Evolutionary conservation across 805 yeast species (phyloP).

Genomic region (Nakazawaea ishiwadae): DNA sequence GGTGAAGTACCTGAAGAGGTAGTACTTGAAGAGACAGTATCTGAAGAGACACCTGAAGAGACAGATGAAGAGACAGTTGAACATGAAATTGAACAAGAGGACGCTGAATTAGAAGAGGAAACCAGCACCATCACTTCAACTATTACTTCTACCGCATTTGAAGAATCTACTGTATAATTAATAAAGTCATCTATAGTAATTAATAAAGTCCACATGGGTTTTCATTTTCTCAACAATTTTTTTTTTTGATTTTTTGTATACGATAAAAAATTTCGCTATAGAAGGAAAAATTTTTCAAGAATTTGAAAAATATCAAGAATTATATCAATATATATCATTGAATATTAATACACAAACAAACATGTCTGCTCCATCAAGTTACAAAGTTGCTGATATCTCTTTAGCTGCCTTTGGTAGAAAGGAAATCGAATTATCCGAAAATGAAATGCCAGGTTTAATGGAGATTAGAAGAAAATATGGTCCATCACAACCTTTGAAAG

Average conservation of each 20-base stretch:
- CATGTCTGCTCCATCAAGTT: constrained; percentile 67
- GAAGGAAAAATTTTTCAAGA: too few relatives aligned
- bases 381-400: constrained; percentile 96
- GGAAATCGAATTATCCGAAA: constrained; percentile 97
- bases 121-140: too few relatives aligned
- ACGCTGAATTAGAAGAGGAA: constrained; percentile 1
- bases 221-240: too few relatives aligned
- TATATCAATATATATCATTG: background rate
- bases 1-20: background rate
- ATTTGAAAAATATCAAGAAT: too few relatives aligned
- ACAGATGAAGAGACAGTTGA: constrained; percentile 9
- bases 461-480: constrained; percentile 94
- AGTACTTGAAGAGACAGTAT: background rate
- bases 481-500: constrained; percentile 88
- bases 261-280: background rate
- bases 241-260: constrained; percentile 5
- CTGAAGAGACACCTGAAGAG: constrained; percentile 9
- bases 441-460: constrained; percentile 99
- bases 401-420: constrained; percentile 99
- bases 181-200: too few relatives aligned
- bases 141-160: too few relatives aligned
- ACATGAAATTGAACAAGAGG: constrained; percentile 16
- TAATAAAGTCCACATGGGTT: constrained; percentile 5
- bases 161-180: too few relatives aligned
- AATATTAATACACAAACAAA: background rate